Conservation (phyloP, 2,329 filamentous ascomycete species). For the Verticillium longisporum region DNA sequence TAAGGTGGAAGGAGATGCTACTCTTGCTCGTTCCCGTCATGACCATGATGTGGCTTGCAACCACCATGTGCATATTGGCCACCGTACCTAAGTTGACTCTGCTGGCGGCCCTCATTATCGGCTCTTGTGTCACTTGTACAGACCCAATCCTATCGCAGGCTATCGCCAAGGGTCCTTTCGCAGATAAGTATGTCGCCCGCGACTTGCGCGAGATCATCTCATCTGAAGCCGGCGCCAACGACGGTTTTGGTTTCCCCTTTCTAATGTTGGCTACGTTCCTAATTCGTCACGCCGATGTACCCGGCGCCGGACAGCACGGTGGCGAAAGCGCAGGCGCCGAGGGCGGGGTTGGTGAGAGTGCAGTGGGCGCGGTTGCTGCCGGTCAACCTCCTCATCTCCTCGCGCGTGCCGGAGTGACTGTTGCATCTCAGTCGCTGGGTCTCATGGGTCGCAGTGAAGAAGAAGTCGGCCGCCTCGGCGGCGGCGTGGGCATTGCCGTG, state of each 20-base stretch:
- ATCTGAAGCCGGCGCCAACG: conserved; percentile 53
- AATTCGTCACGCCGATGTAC: conserved; percentile 33
- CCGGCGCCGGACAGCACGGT: conserved; percentile 8
- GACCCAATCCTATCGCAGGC: conserved; percentile 55
- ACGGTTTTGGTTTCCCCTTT: conserved; percentile 50
- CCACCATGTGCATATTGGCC: conserved; percentile 45
- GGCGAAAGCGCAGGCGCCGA: neutral
- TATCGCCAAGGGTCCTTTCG: conserved; percentile 54
- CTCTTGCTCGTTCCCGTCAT: conserved; percentile 53
- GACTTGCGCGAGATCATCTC: conserved; percentile 54
- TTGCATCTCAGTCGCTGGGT: too few relatives aligned
- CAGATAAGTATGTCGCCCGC: conserved; percentile 52
- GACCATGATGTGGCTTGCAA: conserved; percentile 55
- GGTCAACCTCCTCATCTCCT: too few relatives aligned
- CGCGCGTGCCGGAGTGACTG: too few relatives aligned
- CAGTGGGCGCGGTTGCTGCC: too few relatives aligned
- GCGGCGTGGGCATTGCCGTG: conserved; percentile 38
- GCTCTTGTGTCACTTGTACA: conserved; percentile 53
- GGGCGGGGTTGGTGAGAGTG: too few relatives aligned
- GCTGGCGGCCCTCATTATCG: conserved; percentile 49
- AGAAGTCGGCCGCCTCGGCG: conserved; percentile 44
- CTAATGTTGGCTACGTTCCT: conserved; percentile 37
- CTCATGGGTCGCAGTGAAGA: conserved; percentile 12
- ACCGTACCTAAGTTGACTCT: conserved; percentile 47
- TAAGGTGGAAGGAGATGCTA: conserved; percentile 43